Percentiles rank a stretch among this genome's conserved stretches.
These are phyloP conservation scores for Hapsidospora chrysogenum DNA, from an alignment of 495 filamentous ascomycete genomes.

Conservation along the genomic window DNA sequence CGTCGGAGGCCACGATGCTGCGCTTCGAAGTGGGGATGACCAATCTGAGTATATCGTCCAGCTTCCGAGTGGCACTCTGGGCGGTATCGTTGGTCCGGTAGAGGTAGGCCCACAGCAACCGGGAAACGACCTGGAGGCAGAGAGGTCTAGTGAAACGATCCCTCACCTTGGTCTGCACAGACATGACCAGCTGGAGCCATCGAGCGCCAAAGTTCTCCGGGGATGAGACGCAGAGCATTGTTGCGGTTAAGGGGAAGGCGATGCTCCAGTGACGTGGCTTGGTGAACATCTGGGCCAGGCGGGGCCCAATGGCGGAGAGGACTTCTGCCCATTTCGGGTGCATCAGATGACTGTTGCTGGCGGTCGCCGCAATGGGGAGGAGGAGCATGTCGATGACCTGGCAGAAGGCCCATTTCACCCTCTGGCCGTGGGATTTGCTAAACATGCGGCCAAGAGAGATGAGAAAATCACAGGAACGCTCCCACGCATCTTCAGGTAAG, in stretches of 20 bases:
- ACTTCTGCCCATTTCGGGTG: conserved; percentile 76
- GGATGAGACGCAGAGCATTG: conserved; percentile 74
- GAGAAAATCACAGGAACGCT: conserved; percentile 79
- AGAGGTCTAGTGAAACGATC: conserved; percentile 66
- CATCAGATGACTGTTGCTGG: conserved; percentile 52
- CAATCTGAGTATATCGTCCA: conserved; percentile 73
- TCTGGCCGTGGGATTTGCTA: conserved; percentile 64
- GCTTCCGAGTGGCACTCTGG: conserved; percentile 51
- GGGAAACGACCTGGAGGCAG: conserved; percentile 75
- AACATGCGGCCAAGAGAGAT: conserved; percentile 65
- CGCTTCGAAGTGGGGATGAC: conserved; percentile 65
- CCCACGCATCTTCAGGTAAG: conserved; percentile 59
- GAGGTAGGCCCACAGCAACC: conserved; percentile 91
- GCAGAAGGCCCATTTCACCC: conserved; percentile 86
- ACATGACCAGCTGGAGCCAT: conserved; percentile 67
- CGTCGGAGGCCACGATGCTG: conserved; percentile 62
- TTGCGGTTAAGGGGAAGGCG: conserved; percentile 70
- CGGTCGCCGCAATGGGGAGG: conserved; percentile 71
- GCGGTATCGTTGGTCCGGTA: conserved; percentile 60
- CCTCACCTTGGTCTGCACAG: conserved; percentile 61
- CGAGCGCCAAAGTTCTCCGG: conserved; percentile 67
- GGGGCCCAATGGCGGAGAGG: conserved; percentile 53
- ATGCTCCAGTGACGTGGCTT: conserved; percentile 86
- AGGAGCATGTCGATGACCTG: conserved; percentile 74
- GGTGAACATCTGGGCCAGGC: conserved; percentile 62